Percentiles rank a stretch among this genome's conserved stretches.
Conservation (phyloP, 2,329 filamentous ascomycete species). For the Penicillium concentricum region DNA sequence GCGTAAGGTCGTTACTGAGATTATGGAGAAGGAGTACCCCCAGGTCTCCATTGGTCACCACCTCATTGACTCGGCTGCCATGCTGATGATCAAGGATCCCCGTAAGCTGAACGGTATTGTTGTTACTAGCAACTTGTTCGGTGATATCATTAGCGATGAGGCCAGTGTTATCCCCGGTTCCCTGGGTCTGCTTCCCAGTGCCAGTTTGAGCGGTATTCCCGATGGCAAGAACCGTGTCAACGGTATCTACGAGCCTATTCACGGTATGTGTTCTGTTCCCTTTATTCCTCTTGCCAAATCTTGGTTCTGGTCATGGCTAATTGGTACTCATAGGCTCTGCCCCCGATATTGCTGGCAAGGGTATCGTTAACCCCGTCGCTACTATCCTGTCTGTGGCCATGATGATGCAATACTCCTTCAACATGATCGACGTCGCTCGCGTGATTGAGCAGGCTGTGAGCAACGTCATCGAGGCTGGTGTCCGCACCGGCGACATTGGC, state of each 20-base stretch:
- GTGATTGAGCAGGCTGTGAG: slow-evolving; percentile 27
- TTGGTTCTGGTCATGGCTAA: background rate
- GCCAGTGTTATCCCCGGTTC: slow-evolving; percentile 90
- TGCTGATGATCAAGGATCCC: slow-evolving; percentile 96
- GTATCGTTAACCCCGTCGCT: slow-evolving; percentile 88
- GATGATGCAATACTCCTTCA: slow-evolving; percentile 93
- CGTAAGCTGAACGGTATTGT: slow-evolving; percentile 83
- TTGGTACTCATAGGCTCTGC: slow-evolving; percentile 63
- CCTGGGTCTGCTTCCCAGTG: slow-evolving; percentile 83
- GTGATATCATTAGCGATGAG: slow-evolving; percentile 95
- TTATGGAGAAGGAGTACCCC: slow-evolving; percentile 86
- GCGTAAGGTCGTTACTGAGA: slow-evolving; percentile 81
- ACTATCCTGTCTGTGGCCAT: slow-evolving; percentile 90
- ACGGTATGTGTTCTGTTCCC: slow-evolving; percentile 58
- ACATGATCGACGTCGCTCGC: slow-evolving; percentile 69
- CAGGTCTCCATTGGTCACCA: slow-evolving; percentile 82
- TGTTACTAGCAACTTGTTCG: slow-evolving; percentile 90
- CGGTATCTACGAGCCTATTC: slow-evolving; percentile 96
- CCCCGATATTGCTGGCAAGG: slow-evolving; percentile 88
- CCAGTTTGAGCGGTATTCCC: slow-evolving; percentile 80
- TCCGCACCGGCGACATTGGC: slow-evolving; percentile 81
- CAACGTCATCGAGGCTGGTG: slow-evolving; percentile 71
- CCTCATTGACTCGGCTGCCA: slow-evolving; percentile 93
- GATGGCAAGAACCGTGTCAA: slow-evolving; percentile 83
- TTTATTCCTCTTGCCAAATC: background rate